phyloP scores from a whole-genome alignment of 139 green algal species.

The Coelastrella sp. region DNA sequence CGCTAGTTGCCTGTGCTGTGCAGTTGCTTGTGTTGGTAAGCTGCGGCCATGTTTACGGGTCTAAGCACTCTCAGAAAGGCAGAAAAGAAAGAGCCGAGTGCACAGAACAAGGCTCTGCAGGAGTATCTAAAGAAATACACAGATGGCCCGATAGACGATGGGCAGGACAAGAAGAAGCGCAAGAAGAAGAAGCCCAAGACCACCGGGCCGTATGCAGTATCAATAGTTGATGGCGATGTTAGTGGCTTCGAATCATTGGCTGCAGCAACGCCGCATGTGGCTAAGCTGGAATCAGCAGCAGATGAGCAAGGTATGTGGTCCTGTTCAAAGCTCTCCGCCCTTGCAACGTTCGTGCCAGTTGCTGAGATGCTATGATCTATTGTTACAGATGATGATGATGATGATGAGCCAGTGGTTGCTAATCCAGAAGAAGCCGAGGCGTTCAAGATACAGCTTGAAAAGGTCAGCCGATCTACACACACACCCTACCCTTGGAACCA shows the following conservation, averaged over 20 bases:
- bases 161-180: conserved; percentile 58
- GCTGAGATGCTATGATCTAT: too few species aligned
- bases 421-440: conserved; percentile 76
- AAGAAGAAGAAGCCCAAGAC: conserved; percentile 64
- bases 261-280: not conserved
- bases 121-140: conserved; percentile 63
- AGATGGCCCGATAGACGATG: conserved; percentile 28
- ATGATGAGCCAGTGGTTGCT: conserved; percentile 73
- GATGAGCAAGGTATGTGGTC: conserved; percentile 53
- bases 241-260: conserved; percentile 55
- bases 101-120: conserved; percentile 49
- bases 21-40: not conserved
- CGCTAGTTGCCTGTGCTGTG: not conserved
- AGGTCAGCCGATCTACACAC: too few species aligned
- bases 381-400: too few species aligned
- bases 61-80: conserved; percentile 52
- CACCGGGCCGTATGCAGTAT: conserved; percentile 42
- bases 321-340: too few species aligned
- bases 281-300: conserved; percentile 51
- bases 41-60: conserved; percentile 56
- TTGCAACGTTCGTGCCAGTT: too few species aligned
- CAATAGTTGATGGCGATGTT: conserved; percentile 76
- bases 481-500: too few species aligned
- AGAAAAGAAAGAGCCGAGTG: conserved; percentile 56
- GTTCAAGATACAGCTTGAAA: conserved; percentile 56